Conservation (phyloP, 2,329 filamentous ascomycete genomes). For the Neofusicoccum parvum region DNA sequence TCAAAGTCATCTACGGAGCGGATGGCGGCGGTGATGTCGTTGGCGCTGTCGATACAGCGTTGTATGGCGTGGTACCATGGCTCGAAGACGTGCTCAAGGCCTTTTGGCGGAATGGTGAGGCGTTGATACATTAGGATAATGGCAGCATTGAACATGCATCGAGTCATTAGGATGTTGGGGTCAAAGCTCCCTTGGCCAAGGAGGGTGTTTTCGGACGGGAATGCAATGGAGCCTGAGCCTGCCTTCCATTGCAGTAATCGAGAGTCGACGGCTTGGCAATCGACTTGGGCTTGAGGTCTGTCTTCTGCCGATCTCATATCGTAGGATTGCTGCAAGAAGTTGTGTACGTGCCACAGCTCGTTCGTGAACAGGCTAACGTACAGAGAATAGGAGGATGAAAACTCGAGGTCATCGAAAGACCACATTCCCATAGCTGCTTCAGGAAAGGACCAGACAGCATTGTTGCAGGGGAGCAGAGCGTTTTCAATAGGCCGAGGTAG, state of each 20-base stretch:
- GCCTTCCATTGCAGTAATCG: constrained; percentile 28
- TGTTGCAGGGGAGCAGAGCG: constrained; percentile 31
- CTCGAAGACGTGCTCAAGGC: constrained; percentile 28
- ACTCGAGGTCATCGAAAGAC: constrained; percentile 27
- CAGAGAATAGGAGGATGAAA: constrained; percentile 30
- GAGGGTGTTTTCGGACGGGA: constrained; percentile 21
- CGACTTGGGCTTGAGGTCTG: constrained; percentile 28
- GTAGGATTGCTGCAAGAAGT: constrained; percentile 31
- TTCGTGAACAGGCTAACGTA: constrained; percentile 31
- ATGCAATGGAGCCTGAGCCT: constrained; percentile 27
- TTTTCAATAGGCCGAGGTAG: constrained; percentile 25
- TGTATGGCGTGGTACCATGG: constrained; percentile 34
- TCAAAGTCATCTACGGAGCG: constrained; percentile 27
- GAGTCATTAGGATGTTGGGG: constrained; percentile 29
- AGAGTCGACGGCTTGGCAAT: constrained; percentile 31
- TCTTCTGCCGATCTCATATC: constrained; percentile 29
- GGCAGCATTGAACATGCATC: constrained; percentile 31
- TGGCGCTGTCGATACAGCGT: constrained; percentile 32
- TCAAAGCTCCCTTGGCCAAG: constrained; percentile 26
- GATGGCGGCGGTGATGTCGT: constrained; percentile 30
- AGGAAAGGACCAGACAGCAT: constrained; percentile 31
- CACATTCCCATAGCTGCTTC: constrained; percentile 28
- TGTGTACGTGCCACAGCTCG: constrained; percentile 31
- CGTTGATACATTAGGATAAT: constrained; percentile 31
- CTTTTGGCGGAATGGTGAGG: constrained; percentile 27